Evolutionary conservation across 1,284 basidiomycete genomes (phyloP), one percentile per base, ranked within the genome.

Genomic region (Cryptococcus deneoformans): DNA sequence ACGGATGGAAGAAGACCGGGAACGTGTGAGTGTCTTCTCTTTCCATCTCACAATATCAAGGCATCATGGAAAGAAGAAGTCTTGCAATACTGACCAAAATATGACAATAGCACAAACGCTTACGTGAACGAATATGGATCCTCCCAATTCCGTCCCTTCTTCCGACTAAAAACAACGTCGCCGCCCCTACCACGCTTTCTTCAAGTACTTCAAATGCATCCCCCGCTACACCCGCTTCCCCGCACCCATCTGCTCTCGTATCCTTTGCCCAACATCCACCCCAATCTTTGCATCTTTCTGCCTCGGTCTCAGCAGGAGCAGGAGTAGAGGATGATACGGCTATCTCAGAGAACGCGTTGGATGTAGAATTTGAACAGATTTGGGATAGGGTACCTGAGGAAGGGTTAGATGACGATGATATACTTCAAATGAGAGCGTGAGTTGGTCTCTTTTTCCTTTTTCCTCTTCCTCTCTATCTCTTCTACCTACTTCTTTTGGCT

Each of bases 1-100:
- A 47, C 86, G 92, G 4, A 95, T 97, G 60, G 93, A 97, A 73
- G 93, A 95, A 68, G 94, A 97, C 74, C 83, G 93, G 2, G 93
- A 97, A 72, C 84, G 94, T 38, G 80, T 81, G 45, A 54, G 78
- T 20, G 14, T 24, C 11, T n/a, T 11, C n/a, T 14, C 14, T 3
- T 43, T 47, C 37, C 11, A 40, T 38, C 42, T 20, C 29, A n/a
- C 24, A 39, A 34, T 12, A n/a, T 11, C 36, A 34, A 34, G 24
- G 24, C 24, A 40, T 29, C 29, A 29, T 29, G 29, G n/a, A n/a
- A n/a, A n/a, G n/a, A n/a, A n/a, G n/a, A n/a, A n/a, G n/a, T n/a
- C n/a, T n/a, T n/a, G 29, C 29, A 29, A 29, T 29, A 29, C 29
- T 29, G 29, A 29, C 29, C 29, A 29, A 29, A 29, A 29, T 29